Evolutionary conservation across 2,329 filamentous ascomycete species (phyloP).

Genomic region (Ilyonectria mors-panacis): DNA sequence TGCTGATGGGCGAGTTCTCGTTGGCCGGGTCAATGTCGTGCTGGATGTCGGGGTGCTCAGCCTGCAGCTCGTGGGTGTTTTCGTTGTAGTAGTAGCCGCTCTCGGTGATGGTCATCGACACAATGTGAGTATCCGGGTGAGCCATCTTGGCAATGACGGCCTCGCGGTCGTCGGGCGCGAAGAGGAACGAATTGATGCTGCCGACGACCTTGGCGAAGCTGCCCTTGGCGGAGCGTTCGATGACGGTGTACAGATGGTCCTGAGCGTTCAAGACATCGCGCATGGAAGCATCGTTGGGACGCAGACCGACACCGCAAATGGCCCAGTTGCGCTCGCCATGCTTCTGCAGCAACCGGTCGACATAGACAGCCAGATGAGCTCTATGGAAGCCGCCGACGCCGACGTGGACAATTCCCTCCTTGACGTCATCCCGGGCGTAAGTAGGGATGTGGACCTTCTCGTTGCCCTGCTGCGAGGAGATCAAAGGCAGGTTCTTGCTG

Average conservation of each 20-base stretch:
- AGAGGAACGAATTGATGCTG: constrained; percentile 68
- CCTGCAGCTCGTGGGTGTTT: constrained; percentile 67
- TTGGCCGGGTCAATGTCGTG: constrained; percentile 59
- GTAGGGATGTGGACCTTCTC: constrained; percentile 52
- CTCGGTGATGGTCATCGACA: constrained; percentile 70
- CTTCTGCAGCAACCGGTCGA: constrained; percentile 64
- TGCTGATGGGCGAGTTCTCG: constrained; percentile 60
- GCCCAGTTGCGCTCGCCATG: constrained; percentile 62
- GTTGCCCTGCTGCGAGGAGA: constrained; percentile 41
- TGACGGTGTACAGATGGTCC: constrained; percentile 67
- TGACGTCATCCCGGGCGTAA: constrained; percentile 62
- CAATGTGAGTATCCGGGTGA: constrained; percentile 67
- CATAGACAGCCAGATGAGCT: constrained; percentile 67
- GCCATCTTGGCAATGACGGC: constrained; percentile 70
- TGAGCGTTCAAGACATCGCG: constrained; percentile 64
- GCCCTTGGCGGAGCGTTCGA: constrained; percentile 67
- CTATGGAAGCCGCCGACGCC: constrained; percentile 70
- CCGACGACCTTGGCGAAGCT: constrained; percentile 64
- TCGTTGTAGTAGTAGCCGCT: constrained; percentile 72
- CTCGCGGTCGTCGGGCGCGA: constrained; percentile 65
- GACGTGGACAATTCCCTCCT: constrained; percentile 69
- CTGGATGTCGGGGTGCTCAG: constrained; percentile 65
- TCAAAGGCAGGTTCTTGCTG: constrained; percentile 43
- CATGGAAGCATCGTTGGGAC: constrained; percentile 65
- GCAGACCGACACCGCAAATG: constrained; percentile 67